Conservation (phyloP, 2,329 filamentous ascomycete genomes). For the Fonsecaea nubica region DNA sequence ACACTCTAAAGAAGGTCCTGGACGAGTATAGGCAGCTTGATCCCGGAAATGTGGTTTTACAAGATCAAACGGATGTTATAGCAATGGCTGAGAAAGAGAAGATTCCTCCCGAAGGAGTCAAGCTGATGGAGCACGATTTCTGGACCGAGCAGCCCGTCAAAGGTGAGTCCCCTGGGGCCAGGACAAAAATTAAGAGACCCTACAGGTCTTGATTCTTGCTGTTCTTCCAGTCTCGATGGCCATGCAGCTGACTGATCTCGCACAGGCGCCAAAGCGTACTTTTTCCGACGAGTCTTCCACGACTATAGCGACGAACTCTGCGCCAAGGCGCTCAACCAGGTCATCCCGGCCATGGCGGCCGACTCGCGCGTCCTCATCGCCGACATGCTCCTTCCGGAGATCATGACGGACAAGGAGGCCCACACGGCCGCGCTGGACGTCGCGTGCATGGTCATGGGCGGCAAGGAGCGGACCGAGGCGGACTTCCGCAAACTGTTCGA, state of each 20-base stretch:
- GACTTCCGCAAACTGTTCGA: conserved; percentile 40
- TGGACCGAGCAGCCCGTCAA: conserved; percentile 34
- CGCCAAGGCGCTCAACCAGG: conserved; percentile 40
- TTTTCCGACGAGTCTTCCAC: conserved; percentile 43
- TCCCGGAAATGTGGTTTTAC: conserved; percentile 27
- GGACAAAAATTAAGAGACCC: background rate
- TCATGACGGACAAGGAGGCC: conserved; percentile 32
- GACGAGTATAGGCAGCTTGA: conserved; percentile 21
- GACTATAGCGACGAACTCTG: conserved; percentile 41
- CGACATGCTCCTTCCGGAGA: conserved; percentile 42
- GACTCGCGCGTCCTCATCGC: conserved; percentile 40
- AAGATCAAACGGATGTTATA: conserved; percentile 24
- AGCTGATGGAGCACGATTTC: conserved; percentile 47
- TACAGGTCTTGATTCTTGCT: background rate
- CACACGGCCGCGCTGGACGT: conserved; percentile 40
- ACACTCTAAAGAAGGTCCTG: conserved; percentile 27
- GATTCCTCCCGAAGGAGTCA: conserved; percentile 23
- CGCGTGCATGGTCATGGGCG: conserved; percentile 42
- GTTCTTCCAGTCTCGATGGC: background rate
- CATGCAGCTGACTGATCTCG: conserved; percentile 7
- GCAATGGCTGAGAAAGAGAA: conserved; percentile 27
- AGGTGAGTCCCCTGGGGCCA: conserved; percentile 37
- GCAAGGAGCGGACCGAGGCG: conserved; percentile 42
- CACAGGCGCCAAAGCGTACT: conserved; percentile 43
- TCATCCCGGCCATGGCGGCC: conserved; percentile 39